Percentiles rank a stretch among this genome's conserved stretches.
Conservation (phyloP, 2,329 filamentous ascomycete genomes). For the Dactylellina cionopaga region DNA sequence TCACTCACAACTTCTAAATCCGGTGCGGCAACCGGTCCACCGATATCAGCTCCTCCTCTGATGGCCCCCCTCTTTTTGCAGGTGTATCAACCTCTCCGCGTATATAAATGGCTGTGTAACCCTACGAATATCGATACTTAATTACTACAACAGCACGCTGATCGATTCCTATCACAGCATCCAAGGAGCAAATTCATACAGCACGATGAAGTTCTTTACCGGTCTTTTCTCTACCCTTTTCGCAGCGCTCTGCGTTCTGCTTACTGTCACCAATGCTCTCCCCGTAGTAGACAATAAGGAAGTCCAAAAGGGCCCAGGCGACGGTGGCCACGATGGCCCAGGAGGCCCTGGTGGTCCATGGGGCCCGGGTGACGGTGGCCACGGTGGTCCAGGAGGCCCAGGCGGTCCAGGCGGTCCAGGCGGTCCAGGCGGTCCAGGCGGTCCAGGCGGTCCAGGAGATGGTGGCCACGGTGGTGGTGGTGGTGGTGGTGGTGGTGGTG, state of each 20-base stretch:
- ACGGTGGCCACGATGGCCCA: background rate
- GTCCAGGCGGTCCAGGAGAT: background rate
- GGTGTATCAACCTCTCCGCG: background rate
- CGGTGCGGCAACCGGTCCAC: too few relatives aligned
- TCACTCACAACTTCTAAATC: too few relatives aligned
- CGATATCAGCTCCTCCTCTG: background rate
- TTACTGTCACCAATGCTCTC: background rate
- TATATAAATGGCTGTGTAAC: background rate
- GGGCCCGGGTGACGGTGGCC: background rate
- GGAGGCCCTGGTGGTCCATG: background rate
- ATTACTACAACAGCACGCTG: too few relatives aligned
- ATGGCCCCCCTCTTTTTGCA: background rate
- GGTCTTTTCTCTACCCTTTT: background rate
- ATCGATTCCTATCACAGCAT: background rate
- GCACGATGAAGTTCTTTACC: constrained; percentile 1
- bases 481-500: background rate
- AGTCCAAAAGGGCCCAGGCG: background rate
- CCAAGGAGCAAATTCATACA: background rate
- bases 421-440: background rate
- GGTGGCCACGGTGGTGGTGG: background rate
- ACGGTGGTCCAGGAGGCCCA: background rate
- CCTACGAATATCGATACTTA: background rate
- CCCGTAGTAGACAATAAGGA: background rate
- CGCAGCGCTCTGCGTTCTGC: background rate
- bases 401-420: constrained; percentile 1